phyloP scores from a whole-genome alignment of 2,329 filamentous ascomycete genomes.

The Hymenoscyphus salicellus region DNA sequence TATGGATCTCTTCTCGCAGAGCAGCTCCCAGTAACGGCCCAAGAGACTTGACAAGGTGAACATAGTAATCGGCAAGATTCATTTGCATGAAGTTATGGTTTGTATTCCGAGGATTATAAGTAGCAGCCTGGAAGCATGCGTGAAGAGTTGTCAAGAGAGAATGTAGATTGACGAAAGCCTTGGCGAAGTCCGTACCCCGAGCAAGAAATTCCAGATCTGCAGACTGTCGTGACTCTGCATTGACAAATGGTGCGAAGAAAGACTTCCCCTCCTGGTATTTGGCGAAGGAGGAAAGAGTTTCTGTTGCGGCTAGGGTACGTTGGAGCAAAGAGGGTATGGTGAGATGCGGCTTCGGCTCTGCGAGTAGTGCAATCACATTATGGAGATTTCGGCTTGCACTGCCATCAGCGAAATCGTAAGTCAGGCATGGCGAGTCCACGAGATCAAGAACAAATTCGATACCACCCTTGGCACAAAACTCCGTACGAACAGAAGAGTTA shows the following conservation, averaged over 20 bases:
- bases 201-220: slow-evolving; percentile 45
- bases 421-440: slow-evolving; percentile 75
- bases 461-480: slow-evolving; percentile 75
- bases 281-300: slow-evolving; percentile 65
- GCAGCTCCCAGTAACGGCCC: slow-evolving; percentile 76
- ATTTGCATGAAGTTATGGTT: slow-evolving; percentile 67
- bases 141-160: slow-evolving; percentile 72
- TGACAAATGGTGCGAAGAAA: slow-evolving; percentile 70
- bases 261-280: slow-evolving; percentile 47
- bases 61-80: slow-evolving; percentile 83
- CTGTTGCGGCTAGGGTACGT: slow-evolving; percentile 67
- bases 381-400: slow-evolving; percentile 67
- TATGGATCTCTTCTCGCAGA: slow-evolving; percentile 77
- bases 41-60: slow-evolving; percentile 68
- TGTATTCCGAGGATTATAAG: slow-evolving; percentile 51
- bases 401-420: slow-evolving; percentile 67
- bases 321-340: slow-evolving; percentile 78
- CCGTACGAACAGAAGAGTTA: slow-evolving; percentile 36
- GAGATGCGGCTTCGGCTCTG: slow-evolving; percentile 76
- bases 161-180: slow-evolving; percentile 74
- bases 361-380: slow-evolving; percentile 70
- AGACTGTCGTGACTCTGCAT: slow-evolving; percentile 38
- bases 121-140: slow-evolving; percentile 65
- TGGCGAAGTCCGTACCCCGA: slow-evolving; percentile 73
- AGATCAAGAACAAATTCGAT: slow-evolving; percentile 83